phyloP scores from a whole-genome alignment of 2,329 filamentous ascomycete genomes.

The Diplocarpon mali region DNA sequence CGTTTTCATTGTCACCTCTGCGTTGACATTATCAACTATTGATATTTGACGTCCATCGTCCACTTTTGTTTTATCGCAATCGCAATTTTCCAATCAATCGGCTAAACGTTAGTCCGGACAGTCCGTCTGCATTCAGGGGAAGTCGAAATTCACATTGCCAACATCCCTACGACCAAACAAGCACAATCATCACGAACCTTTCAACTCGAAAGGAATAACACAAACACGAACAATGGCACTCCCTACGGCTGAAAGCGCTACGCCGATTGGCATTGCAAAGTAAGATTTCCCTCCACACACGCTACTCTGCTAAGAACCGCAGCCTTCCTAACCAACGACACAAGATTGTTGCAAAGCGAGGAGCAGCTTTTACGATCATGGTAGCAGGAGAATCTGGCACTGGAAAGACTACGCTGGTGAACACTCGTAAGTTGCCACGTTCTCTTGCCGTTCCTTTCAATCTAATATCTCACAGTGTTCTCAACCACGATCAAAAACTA shows the following conservation, averaged over 20 bases:
- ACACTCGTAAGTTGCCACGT: constrained; percentile 47
- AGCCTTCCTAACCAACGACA: constrained; percentile 51
- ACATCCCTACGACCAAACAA: too few relatives aligned
- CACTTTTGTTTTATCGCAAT: too few relatives aligned
- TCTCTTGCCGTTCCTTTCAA: too few relatives aligned
- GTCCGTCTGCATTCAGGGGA: too few relatives aligned
- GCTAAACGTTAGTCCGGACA: too few relatives aligned
- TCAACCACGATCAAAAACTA: constrained; percentile 99
- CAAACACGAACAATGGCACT: constrained; percentile 38
- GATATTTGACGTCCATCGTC: not conserved
- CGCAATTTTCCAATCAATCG: too few relatives aligned
- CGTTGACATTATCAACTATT: constrained; percentile 15
- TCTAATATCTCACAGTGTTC: constrained; percentile 38
- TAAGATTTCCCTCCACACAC: constrained; percentile 27
- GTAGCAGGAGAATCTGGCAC: constrained; percentile 97
- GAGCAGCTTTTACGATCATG: constrained; percentile 99
- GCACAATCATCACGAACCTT: not conserved
- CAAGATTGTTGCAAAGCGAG: constrained; percentile 71
- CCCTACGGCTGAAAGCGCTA: constrained; percentile 47
- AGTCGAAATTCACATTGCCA: not conserved
- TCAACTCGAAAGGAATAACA: not conserved
- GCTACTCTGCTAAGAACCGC: constrained; percentile 1
- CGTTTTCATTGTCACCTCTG: constrained; percentile 72
- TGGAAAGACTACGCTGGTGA: constrained; percentile 99
- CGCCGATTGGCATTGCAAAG: constrained; percentile 64